A percentile compares a stretch with the other conserved stretches of the same genome.
These are phyloP conservation scores for Pseudopediastrum boryanum DNA, from an alignment of 139 green algal genomes.

Conservation along the genomic window DNA sequence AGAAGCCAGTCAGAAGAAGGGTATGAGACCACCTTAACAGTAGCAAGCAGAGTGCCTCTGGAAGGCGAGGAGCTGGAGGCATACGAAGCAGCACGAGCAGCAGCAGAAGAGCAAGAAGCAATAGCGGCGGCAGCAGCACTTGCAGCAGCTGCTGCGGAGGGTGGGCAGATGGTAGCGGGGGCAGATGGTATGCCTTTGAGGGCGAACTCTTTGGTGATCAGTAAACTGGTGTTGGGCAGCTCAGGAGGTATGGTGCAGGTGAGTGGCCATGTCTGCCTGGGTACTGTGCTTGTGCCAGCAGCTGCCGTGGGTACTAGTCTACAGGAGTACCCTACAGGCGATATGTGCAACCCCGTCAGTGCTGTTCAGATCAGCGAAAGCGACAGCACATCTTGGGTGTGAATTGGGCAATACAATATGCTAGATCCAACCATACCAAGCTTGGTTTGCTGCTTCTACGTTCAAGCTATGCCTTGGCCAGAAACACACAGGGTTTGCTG, in stretches of 20 bases:
- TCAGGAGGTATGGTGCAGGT: conserved; percentile 40
- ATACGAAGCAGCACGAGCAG: conserved; percentile 38
- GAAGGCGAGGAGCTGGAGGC: conserved; percentile 83
- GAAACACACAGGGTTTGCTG: too few relatives aligned
- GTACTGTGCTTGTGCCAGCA: not conserved
- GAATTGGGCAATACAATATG: too few relatives aligned
- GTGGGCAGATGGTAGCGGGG: not conserved
- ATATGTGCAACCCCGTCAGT: too few relatives aligned
- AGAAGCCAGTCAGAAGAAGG: too few relatives aligned
- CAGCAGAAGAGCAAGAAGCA: conserved; percentile 31
- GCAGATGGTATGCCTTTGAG: conserved; percentile 5
- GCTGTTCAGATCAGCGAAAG: too few relatives aligned
- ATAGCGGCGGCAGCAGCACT: not conserved
- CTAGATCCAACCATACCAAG: too few relatives aligned
- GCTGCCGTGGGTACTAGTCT: too few relatives aligned
- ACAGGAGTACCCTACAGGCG: too few relatives aligned
- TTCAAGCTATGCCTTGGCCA: too few relatives aligned
- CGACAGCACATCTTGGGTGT: too few relatives aligned
- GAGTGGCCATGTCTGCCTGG: not conserved
- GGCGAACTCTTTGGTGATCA: conserved; percentile 33
- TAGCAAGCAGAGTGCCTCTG: conserved; percentile 68
- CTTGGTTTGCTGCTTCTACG: too few relatives aligned
- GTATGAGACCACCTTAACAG: conserved; percentile 50
- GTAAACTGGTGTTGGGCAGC: conserved; percentile 28
- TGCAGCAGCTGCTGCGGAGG: not conserved